These are phyloP conservation scores for Eimeria nieschulzi DNA, from an alignment of 169 alveolate genomes.

Conservation along the genomic window DNA sequence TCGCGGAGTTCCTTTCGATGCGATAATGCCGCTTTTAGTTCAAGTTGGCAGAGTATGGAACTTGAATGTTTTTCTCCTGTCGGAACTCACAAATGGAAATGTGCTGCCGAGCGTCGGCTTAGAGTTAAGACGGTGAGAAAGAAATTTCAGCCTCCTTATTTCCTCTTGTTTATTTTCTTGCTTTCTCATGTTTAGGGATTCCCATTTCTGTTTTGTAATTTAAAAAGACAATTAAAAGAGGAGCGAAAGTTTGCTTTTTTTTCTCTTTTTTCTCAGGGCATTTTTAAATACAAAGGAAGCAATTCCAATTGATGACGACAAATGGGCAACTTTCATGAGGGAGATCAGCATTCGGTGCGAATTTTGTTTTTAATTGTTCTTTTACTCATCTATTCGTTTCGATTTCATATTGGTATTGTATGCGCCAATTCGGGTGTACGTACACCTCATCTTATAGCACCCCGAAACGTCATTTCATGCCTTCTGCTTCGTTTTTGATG, in stretches of 20 bases:
- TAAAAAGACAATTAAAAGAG: too few species aligned
- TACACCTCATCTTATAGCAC: too few species aligned
- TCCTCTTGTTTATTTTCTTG: too few species aligned
- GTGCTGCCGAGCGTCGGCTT: background rate
- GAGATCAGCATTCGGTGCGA: background rate
- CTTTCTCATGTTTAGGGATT: background rate
- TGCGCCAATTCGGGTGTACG: too few species aligned
- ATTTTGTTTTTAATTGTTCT: background rate
- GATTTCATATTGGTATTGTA: too few species aligned
- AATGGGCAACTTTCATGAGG: background rate
- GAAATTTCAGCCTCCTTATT: background rate
- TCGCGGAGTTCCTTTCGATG: background rate
- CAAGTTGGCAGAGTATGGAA: background rate
- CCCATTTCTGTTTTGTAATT: background rate
- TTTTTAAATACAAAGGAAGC: background rate
- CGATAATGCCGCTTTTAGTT: background rate
- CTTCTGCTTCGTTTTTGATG: too few species aligned
- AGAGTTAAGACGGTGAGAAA: background rate
- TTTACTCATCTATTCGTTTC: too few species aligned
- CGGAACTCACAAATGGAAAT: background rate
- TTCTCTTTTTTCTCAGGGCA: background rate
- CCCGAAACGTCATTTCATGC: too few species aligned
- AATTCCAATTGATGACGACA: background rate
- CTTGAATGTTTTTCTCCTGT: background rate
- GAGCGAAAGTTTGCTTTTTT: background rate